A percentile compares a stretch with the other conserved stretches of the same genome.
Conservation (phyloP, 345 rosid genomes). For the Murraya paniculata region DNA sequence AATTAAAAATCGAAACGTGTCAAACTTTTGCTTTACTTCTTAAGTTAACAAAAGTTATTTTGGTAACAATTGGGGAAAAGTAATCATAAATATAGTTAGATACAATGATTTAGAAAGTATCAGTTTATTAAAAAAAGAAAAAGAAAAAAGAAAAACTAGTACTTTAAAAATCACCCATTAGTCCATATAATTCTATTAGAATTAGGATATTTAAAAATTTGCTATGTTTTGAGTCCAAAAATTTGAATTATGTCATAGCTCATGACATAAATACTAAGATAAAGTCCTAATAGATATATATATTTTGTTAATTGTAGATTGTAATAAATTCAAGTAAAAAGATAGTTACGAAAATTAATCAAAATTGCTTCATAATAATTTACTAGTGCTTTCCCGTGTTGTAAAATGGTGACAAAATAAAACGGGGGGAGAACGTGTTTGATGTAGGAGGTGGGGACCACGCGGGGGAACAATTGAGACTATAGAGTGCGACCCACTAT, state of each 20-base stretch:
- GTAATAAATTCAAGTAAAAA: too few relatives aligned
- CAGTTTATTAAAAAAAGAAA: too few relatives aligned
- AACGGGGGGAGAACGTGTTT: background rate
- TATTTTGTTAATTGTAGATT: too few relatives aligned
- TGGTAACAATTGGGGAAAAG: background rate
- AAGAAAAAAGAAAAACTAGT: too few relatives aligned
- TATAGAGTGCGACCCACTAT: constrained; percentile 1
- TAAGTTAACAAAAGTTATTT: background rate
- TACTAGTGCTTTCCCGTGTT: background rate
- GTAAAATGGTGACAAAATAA: background rate
- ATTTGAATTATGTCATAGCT: too few relatives aligned
- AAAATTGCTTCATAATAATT: background rate
- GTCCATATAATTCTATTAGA: too few relatives aligned
- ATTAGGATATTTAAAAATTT: too few relatives aligned
- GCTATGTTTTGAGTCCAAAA: too few relatives aligned
- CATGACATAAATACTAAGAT: too few relatives aligned
- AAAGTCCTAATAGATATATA: too few relatives aligned
- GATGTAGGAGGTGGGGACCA: background rate
- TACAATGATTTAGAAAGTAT: background rate
- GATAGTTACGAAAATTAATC: background rate
- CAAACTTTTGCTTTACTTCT: constrained; percentile 7
- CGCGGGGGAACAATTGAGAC: background rate
- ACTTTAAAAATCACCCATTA: too few relatives aligned
- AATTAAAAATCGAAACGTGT: background rate
- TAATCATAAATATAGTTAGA: background rate